Base-by-base conservation (phyloP, 2,329 filamentous ascomycete genomes). In the Calonectria pteridis region DNA sequence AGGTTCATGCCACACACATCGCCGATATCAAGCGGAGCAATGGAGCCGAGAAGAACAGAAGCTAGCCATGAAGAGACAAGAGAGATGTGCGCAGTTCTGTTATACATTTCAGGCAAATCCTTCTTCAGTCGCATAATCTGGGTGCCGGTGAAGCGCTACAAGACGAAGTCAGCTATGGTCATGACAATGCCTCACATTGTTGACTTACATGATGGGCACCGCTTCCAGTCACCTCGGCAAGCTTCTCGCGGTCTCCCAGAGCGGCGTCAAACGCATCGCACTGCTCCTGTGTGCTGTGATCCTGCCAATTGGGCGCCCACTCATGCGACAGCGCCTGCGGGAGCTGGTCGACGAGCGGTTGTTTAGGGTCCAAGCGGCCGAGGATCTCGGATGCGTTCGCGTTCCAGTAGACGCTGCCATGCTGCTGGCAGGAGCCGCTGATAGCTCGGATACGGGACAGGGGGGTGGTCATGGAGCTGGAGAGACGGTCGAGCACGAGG, bases 1-100 rank as follows among this genome's bases (percentile, higher is more conserved):
- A 99, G 88, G 83, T 98, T 98, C 93, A 98, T 98, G 68, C 97
- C 97, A 81, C 95, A 98, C 29, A 96, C 96, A 85, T 99, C 97
- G 81, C 94, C 94, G 79, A 98, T 96, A 83, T 99, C 97, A 78
- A 98, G 93, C 0, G 96, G 95, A 0, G 97, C 96, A 76, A 98
- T 90, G 76, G 89, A 87, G 69, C 97, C 97, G 18, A 98, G 89
- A 83, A 99, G 94, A 20, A 98, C 84, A 0, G 96, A 98, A 3
- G 96, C 96, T 66, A 98, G 89, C 88, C 98, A 99, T 0, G 96
- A 98, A 0, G 96, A 98, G 18, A 98, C 96, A 58, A 98, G 93
- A 2, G 95, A 97, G 82, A 99, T 98, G 71, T 95, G 92, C 14
- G 92, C 89, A 0, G 97, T 98, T 35, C 91, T 90, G 74, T 90